Conservation (phyloP, 2,329 filamentous ascomycete genomes). For the Aspergillus piperis region DNA sequence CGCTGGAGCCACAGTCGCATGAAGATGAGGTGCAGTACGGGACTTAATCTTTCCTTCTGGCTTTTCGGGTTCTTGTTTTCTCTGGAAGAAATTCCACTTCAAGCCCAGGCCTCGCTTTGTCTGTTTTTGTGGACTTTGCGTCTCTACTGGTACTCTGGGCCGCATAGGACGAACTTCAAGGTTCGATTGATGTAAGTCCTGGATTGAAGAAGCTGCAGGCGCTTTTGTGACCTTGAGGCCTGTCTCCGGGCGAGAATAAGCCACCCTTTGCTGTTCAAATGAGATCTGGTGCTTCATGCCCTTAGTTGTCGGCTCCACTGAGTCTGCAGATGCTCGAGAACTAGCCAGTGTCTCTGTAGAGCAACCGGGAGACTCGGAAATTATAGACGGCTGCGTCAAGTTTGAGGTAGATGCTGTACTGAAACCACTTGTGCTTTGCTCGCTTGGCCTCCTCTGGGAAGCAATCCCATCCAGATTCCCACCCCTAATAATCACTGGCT, state of each 20-base stretch:
- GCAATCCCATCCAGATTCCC: constrained; percentile 40
- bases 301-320: not conserved
- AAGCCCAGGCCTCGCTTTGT: constrained; percentile 40
- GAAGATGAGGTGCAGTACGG: constrained; percentile 35
- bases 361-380: constrained; percentile 30
- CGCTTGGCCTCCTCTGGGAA: constrained; percentile 42
- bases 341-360: constrained; percentile 38
- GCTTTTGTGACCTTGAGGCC: not conserved
- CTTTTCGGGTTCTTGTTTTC: constrained; percentile 32
- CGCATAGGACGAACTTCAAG: not conserved
- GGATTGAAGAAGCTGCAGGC: not conserved
- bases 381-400: constrained; percentile 22
- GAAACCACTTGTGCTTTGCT: constrained; percentile 40
- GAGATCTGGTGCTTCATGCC: not conserved
- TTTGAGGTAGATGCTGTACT: constrained; percentile 34
- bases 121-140: constrained; percentile 16
- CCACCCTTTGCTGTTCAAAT: not conserved
- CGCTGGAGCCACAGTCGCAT: constrained; percentile 43
- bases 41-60: constrained; percentile 24
- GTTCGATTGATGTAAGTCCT: not conserved
- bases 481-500: constrained; percentile 53
- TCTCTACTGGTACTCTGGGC: not conserved
- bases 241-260: not conserved
- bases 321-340: constrained; percentile 26
- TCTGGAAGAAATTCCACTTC: constrained; percentile 62